Conservation (phyloP, 441 rosid species). For the Populus hybrid region DNA sequence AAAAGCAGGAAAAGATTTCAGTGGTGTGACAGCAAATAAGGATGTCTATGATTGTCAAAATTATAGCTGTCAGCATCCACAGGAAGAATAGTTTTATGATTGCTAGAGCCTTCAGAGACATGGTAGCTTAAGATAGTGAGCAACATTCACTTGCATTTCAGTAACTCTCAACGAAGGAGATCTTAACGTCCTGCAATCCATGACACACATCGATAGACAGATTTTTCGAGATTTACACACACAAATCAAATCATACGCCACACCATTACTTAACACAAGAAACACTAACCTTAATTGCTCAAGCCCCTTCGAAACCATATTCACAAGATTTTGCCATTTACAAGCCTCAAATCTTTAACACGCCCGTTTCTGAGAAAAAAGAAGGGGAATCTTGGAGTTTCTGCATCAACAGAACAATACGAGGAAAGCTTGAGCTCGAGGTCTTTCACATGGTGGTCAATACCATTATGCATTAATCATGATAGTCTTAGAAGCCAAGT, state of each 20-base stretch:
- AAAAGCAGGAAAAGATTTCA: constrained; percentile 17
- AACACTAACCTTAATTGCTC: not conserved
- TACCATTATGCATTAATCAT: constrained; percentile 1
- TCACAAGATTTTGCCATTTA: too few species aligned
- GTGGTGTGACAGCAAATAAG: constrained; percentile 24
- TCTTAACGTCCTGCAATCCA: not conserved
- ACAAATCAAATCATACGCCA: not conserved
- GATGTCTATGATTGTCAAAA: constrained; percentile 25
- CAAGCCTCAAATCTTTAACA: not conserved
- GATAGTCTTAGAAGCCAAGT: not conserved
- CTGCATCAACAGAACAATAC: not conserved
- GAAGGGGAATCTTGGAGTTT: not conserved
- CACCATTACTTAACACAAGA: not conserved
- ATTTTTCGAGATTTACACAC: not conserved
- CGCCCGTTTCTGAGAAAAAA: not conserved
- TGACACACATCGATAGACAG: not conserved
- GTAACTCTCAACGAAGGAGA: not conserved
- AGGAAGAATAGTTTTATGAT: not conserved
- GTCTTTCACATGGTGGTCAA: not conserved
- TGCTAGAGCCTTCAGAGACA: not conserved
- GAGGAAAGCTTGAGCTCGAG: constrained; percentile 3
- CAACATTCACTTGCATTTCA: not conserved
- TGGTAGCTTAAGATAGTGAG: not conserved
- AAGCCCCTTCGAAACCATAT: not conserved
- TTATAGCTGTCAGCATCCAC: not conserved